Evolutionary conservation across 1,139 yeast species (phyloP), one percentile per base, ranked within the genome.

Genomic region (Hansenula lynferdii): DNA sequence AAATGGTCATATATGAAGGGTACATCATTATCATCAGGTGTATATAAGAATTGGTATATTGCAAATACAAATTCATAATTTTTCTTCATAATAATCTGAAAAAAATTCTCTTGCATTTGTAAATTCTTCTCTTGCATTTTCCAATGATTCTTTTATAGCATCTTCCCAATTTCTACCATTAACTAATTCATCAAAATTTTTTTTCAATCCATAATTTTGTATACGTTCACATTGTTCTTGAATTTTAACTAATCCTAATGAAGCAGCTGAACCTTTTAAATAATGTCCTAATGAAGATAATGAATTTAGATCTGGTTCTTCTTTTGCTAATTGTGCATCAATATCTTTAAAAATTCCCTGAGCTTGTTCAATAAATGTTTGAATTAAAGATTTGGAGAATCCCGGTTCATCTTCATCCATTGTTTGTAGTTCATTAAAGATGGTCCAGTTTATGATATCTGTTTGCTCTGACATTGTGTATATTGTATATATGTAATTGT

Each of bases 241-340:
- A 40, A 92, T 85, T 47, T 80, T 77, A 32, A 77, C 77, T 41
- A 92, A 70, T 1, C 98, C 98, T 44, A 94, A 68, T 1, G 97
- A 94, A 4, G 97, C 96, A 1, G 97, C 95, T 10, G 95, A 83
- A 33, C 98, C 98, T 60, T 94, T 94, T 45, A 92, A 69, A 59
- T 86, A 92, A 60, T 92, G 98, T 20, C 98, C 98, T 48, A 85
- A 67, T 16, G 79, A 70, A 19, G 92, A 83, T 44, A 92, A 67
- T 44, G 77, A 70, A 28, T 67, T 72, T 43, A 90, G 70, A 54
- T 83, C 72, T 57, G 46, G 55, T 45, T 42, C 46, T 5, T 42
- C 45, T 3, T 45, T 41, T 3, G 46, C 42, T 41, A 87, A 60
- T 31, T 80, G 77, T 14, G 63, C 62, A 45, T 83, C 83, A 61